Base-by-base conservation (phyloP, 1,139 yeast species). In the Geotrichum aggregatum region DNA sequence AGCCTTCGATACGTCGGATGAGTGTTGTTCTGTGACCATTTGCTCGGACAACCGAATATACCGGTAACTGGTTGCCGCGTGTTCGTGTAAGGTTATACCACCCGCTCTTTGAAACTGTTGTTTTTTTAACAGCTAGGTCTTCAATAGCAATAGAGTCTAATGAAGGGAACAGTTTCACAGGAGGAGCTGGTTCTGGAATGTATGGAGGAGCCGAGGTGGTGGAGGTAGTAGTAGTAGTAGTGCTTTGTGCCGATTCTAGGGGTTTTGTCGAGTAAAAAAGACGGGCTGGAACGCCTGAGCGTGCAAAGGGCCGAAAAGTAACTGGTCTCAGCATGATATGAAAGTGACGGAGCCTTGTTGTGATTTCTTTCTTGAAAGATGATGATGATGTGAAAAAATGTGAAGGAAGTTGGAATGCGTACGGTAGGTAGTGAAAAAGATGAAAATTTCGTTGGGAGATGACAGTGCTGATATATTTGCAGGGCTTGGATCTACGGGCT, bases 1-100 rank as follows among this genome's bases (percentile, higher is more conserved):
- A 63, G 40, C 72, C 72, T 33, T 61, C 56, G 47, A 69, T 58
- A 39, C 60, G 59, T 35, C 71, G 61, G 19, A 68, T 60, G 45
- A 68, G 61, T 1, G 72, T 68, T 58, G 68, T 65, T 22, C 63
- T 61, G 35, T 61, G 62, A n/a, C 68, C 68, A 47, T 67, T 66
- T 33, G 60, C 62, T 46, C 63, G 62, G 52, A 59, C 58, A 48
- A 68, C 70, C 13, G 63, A 59, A 56, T 69, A 69, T 1, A 69
- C 69, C 3, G 72, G 72, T 33, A 68, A 60, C 50, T 64, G 61
- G 24, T 69, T 68, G n/a, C 62, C 59, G 31, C 68, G 56, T 1
- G 70, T 59, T 22, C 71, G 61, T 24, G 60, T 56, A 14, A 69
- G 58, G 35, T 45, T 49, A 58, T 68, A 69, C 71, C 71, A 68